Conservation (phyloP, 139 green algal genomes). For the Pleodorina starrii region DNA sequence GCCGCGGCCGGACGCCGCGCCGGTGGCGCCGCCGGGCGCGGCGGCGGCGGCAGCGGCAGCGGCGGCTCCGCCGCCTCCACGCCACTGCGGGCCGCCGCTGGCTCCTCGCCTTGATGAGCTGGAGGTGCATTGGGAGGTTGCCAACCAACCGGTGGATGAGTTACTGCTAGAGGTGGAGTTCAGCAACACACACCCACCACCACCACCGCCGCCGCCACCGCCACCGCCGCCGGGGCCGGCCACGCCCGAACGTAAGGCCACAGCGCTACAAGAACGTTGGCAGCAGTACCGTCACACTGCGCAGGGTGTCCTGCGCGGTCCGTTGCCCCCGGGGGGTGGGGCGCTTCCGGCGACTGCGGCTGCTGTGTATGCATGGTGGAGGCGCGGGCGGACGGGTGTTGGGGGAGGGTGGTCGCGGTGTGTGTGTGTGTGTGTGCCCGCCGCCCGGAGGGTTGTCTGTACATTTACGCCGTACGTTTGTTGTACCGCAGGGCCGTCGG, state of each 20-base stretch:
- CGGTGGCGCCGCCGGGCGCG: too few relatives aligned
- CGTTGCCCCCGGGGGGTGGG: background rate
- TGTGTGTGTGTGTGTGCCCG: background rate
- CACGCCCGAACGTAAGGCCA: background rate
- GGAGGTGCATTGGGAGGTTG: constrained; percentile 23
- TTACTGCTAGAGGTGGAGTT: background rate
- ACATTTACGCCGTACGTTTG: too few relatives aligned
- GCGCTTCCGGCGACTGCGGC: too few relatives aligned
- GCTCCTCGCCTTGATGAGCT: background rate
- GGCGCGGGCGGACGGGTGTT: background rate
- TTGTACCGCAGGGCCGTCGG: background rate
- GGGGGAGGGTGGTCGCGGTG: background rate
- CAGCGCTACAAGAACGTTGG: too few relatives aligned
- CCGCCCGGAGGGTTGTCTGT: too few relatives aligned
- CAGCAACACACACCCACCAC: too few relatives aligned
- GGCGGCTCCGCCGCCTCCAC: too few relatives aligned
- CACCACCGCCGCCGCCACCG: too few relatives aligned
- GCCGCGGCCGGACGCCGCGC: background rate
- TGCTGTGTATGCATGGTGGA: background rate
- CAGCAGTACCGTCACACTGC: too few relatives aligned
- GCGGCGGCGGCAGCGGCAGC: too few relatives aligned
- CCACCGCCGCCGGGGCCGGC: background rate
- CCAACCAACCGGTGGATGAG: constrained; percentile 18
- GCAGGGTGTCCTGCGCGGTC: background rate
- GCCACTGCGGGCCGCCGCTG: background rate